These are phyloP conservation scores for Barnettozyma vustinii DNA, from an alignment of 805 yeast species.

Conservation along the genomic window DNA sequence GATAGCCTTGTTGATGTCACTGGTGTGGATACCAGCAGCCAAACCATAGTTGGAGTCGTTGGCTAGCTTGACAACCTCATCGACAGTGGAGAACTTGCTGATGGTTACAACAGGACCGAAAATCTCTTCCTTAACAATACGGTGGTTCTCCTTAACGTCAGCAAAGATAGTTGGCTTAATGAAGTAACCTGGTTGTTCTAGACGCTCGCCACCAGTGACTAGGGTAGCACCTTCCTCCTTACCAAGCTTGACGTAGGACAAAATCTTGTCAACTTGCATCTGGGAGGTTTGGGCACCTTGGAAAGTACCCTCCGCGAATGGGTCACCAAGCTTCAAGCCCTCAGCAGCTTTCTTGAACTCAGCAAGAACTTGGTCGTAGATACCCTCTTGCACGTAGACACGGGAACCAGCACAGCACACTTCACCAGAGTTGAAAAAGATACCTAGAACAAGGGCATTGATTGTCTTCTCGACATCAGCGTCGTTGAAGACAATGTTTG, in stretches of 20 bases:
- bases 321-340: conserved; percentile 68
- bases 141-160: conserved; percentile 62
- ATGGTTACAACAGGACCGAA: conserved; percentile 91
- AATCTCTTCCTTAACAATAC: conserved; percentile 70
- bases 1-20: conserved; percentile 66
- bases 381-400: conserved; percentile 76
- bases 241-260: conserved; percentile 73
- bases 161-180: conserved; percentile 71
- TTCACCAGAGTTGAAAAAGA: conserved; percentile 92
- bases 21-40: conserved; percentile 88
- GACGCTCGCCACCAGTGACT: conserved; percentile 64
- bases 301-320: conserved; percentile 69
- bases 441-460: conserved; percentile 71
- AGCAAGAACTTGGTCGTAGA: conserved; percentile 71
- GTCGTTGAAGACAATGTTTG: conserved; percentile 83
- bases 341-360: conserved; percentile 52
- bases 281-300: conserved; percentile 93
- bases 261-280: conserved; percentile 71
- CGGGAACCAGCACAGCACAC: conserved; percentile 95
- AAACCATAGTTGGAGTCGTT: conserved; percentile 82
- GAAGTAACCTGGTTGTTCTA: conserved; percentile 58
- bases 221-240: conserved; percentile 77
- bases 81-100: conserved; percentile 74
- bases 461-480: conserved; percentile 76
- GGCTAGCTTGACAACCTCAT: conserved; percentile 73